Evolutionary conservation across 768 basidiomycete genomes (phyloP).

Genomic region (Boletus sensibilis): DNA sequence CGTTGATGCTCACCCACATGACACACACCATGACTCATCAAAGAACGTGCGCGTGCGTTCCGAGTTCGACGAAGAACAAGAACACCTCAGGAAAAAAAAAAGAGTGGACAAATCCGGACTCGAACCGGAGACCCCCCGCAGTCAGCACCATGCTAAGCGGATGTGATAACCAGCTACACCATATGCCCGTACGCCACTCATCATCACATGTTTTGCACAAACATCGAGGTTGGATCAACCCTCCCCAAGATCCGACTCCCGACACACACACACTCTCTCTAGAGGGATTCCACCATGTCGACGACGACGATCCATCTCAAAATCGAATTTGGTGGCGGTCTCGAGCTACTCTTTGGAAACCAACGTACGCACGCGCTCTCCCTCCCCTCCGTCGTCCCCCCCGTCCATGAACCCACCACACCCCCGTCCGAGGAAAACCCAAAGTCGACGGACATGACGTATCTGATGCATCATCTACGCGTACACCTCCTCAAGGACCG

Average conservation of each 20-base stretch:
- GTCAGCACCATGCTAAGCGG: slow-evolving; percentile 36
- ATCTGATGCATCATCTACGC: slow-evolving; percentile 76
- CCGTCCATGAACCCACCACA: no score
- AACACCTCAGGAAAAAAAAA: slow-evolving; percentile 23
- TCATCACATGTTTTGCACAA: no score
- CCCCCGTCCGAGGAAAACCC: background rate
- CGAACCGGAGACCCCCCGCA: slow-evolving; percentile 42
- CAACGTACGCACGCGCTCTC: slow-evolving; percentile 55
- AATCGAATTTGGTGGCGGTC: slow-evolving; percentile 80
- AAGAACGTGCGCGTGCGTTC: no score
- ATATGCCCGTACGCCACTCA: slow-evolving; percentile 34
- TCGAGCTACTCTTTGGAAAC: slow-evolving; percentile 82
- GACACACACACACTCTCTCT: no score
- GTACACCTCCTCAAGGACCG: slow-evolving; percentile 80
- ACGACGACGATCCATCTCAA: slow-evolving; percentile 43
- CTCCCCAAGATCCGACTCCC: no score
- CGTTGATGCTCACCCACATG: no score
- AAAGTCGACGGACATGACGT: slow-evolving; percentile 54
- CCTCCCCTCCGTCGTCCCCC: slow-evolving; percentile 46
- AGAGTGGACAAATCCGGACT: slow-evolving; percentile 40
- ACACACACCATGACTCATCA: no score
- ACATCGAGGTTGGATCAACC: no score
- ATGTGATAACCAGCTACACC: slow-evolving; percentile 43
- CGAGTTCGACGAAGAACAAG: no score
- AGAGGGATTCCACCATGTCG: slow-evolving; percentile 3